Evolutionary conservation across 768 basidiomycete genomes (phyloP).

Genomic region (Podaxis rugospora): DNA sequence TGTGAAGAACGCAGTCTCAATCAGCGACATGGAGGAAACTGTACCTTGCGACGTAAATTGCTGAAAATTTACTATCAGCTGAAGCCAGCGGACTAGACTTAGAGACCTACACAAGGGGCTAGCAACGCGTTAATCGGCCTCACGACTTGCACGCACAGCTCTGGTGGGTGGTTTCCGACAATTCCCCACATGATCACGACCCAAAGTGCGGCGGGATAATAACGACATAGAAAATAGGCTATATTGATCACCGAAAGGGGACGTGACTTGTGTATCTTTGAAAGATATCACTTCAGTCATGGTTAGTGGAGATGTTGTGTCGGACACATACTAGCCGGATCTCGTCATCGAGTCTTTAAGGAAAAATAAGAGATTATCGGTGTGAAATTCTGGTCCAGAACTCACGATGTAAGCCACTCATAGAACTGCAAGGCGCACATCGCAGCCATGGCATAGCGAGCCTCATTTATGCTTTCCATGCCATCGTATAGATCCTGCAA

Average conservation of each 20-base stretch:
- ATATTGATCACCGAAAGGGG: slow-evolving; percentile 37
- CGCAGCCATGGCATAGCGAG: not conserved
- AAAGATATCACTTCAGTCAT: not conserved
- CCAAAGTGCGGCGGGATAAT: slow-evolving; percentile 36
- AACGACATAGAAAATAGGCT: slow-evolving; percentile 37
- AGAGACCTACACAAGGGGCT: slow-evolving; percentile 27
- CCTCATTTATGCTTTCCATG: not conserved
- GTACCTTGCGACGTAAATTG: slow-evolving; percentile 39
- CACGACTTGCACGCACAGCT: slow-evolving; percentile 26
- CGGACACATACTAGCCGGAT: slow-evolving; percentile 26
- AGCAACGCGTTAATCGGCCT: slow-evolving; percentile 28
- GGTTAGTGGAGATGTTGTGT: not conserved
- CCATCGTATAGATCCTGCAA: not conserved
- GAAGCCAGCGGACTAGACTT: not conserved
- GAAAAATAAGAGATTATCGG: not conserved
- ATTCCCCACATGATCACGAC: slow-evolving; percentile 33
- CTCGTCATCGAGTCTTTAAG: slow-evolving; percentile 25
- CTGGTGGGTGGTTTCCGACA: slow-evolving; percentile 26
- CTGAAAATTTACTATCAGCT: slow-evolving; percentile 17
- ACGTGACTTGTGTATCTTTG: slow-evolving; percentile 29
- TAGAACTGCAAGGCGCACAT: slow-evolving; percentile 18
- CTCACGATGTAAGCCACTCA: slow-evolving; percentile 36
- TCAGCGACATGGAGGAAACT: not conserved
- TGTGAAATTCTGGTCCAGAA: not conserved
- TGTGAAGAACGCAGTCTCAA: not conserved